These are phyloP conservation scores for Saccharomyces hybrid DNA, from an alignment of 1,139 yeast genomes.

Conservation along the genomic window DNA sequence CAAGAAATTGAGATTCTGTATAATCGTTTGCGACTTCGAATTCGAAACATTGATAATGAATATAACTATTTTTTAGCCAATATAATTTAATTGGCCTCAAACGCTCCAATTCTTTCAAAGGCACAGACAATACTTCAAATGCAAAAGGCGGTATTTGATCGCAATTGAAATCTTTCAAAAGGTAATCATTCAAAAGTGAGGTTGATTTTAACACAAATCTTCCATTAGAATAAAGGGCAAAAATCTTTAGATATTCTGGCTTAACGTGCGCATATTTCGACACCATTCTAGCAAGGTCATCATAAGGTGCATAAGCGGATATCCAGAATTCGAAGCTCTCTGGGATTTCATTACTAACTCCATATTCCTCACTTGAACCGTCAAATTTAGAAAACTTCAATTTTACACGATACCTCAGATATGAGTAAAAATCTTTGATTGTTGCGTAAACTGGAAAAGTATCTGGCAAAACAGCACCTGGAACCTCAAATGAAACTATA, in stretches of 20 bases:
- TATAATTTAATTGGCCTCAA: conserved; percentile 55
- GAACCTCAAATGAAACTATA: conserved; percentile 53
- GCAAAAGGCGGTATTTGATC: conserved; percentile 44
- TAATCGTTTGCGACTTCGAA: conserved; percentile 59
- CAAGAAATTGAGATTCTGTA: conserved; percentile 49
- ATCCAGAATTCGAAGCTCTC: conserved; percentile 57
- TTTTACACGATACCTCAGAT: conserved; percentile 58
- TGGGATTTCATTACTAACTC: conserved; percentile 29
- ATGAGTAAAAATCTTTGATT: conserved; percentile 53
- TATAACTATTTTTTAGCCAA: conserved; percentile 55
- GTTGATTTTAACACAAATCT: conserved; percentile 36
- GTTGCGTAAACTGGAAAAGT: conserved; percentile 28
- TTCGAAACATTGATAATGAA: conserved; percentile 62
- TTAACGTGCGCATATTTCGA: conserved; percentile 48
- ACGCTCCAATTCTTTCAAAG: conserved; percentile 69
- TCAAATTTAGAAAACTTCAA: conserved; percentile 41
- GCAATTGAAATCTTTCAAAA: conserved; percentile 45
- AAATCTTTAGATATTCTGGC: conserved; percentile 55
- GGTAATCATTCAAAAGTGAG: conserved; percentile 32
- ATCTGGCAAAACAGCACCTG: conserved; percentile 14
- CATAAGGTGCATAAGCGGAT: conserved; percentile 51
- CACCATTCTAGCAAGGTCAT: conserved; percentile 51
- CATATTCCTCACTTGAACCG: conserved; percentile 44
- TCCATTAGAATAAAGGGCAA: conserved; percentile 50
- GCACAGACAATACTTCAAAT: conserved; percentile 70